phyloP scores from a whole-genome alignment of 2,329 filamentous ascomycete species.

The Periconia sp. region DNA sequence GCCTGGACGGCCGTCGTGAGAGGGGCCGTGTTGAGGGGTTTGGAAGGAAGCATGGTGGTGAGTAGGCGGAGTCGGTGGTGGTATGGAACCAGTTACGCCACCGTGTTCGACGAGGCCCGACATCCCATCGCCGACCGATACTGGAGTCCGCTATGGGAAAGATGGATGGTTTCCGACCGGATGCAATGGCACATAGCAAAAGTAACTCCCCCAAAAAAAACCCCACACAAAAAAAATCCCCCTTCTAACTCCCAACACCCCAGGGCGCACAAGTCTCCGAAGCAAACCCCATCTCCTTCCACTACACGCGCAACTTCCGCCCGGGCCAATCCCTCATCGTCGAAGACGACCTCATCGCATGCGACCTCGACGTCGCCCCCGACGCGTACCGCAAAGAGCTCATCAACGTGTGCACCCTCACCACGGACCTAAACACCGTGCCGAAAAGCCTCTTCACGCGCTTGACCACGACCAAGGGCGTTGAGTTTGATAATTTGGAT shows the following conservation, averaged over 20 bases:
- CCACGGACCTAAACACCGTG: conserved; percentile 76
- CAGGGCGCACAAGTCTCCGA: conserved; percentile 75
- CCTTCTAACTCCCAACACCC: background rate
- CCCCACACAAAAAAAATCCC: background rate
- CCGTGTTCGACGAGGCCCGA: conserved; percentile 74
- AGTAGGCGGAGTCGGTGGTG: conserved; percentile 73
- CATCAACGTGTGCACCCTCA: conserved; percentile 75
- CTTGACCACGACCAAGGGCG: conserved; percentile 74
- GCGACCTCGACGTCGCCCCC: conserved; percentile 68
- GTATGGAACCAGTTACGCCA: conserved; percentile 81
- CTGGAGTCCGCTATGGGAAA: conserved; percentile 77
- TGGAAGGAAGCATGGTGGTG: conserved; percentile 79
- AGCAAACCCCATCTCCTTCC: conserved; percentile 74
- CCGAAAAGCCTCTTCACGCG: conserved; percentile 73
- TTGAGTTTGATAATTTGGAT: conserved; percentile 80
- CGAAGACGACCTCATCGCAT: conserved; percentile 78
- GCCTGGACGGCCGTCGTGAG: conserved; percentile 81
- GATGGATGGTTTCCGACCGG: conserved; percentile 80
- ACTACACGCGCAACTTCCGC: conserved; percentile 83
- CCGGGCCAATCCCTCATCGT: conserved; percentile 76
- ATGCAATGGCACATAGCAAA: conserved; percentile 88
- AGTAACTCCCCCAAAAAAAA: conserved; percentile 46
- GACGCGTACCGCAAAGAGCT: conserved; percentile 54
- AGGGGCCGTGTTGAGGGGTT: conserved; percentile 71
- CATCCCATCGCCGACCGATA: conserved; percentile 74